Percentiles rank a stretch among this genome's conserved stretches.
phyloP scores from a whole-genome alignment of 192 early-diverging fungal species.

The Coemansia sp. region DNA sequence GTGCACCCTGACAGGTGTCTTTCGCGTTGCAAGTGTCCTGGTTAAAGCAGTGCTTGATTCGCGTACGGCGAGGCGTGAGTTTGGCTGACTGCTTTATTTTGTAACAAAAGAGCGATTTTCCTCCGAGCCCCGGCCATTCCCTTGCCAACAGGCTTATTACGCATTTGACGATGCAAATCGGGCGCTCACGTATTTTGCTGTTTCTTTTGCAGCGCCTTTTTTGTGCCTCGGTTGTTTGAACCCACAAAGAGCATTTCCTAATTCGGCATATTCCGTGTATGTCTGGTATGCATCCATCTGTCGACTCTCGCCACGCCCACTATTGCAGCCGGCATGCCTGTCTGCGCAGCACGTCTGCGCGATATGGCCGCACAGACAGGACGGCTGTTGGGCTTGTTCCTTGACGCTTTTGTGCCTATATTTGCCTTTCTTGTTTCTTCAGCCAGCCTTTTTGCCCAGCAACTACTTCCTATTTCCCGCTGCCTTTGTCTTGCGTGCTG shows the following conservation, averaged over 20 bases:
- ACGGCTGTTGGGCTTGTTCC: not conserved
- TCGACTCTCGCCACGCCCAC: conserved; percentile 5
- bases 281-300: not conserved
- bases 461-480: not conserved
- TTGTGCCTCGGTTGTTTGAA: not conserved
- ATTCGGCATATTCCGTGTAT: conserved; percentile 11
- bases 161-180: conserved; percentile 12
- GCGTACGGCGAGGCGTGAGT: not conserved
- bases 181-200: not conserved
- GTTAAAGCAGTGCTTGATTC: not conserved
- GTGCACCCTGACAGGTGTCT: too few relatives aligned
- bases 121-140: not conserved
- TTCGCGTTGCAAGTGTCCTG: too few relatives aligned
- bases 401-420: not conserved
- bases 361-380: not conserved
- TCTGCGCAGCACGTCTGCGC: not conserved
- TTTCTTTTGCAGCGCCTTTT: conserved; percentile 5
- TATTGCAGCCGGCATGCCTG: conserved; percentile 7
- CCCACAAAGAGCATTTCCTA: conserved; percentile 16
- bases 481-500: not conserved
- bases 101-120: not conserved
- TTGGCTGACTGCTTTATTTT: not conserved
- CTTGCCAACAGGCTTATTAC: not conserved
- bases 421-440: not conserved
- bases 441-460: not conserved